Conservation (phyloP, 140 eudicot genomes). For the Flaveria floridana region DNA sequence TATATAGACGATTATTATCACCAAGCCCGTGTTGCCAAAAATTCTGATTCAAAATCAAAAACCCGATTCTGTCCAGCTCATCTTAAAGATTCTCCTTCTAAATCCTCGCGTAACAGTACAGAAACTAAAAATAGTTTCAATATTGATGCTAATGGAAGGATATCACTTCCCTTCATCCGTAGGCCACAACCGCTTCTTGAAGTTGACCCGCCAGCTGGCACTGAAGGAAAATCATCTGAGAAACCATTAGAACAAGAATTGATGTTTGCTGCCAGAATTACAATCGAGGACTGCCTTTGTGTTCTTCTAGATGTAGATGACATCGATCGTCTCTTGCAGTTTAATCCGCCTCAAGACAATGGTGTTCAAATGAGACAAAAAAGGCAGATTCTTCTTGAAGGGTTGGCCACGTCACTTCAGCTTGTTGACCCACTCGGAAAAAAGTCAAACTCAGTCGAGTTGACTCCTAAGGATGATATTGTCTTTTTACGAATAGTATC, state of each 20-base stretch:
- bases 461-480: constrained; percentile 73
- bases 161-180: constrained; percentile 70
- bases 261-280: constrained; percentile 73
- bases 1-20: constrained; percentile 91
- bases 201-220: constrained; percentile 46
- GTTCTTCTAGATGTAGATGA: constrained; percentile 89
- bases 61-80: constrained; percentile 62
- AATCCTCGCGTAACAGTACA: constrained; percentile 51
- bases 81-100: constrained; percentile 49
- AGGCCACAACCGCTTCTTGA: constrained; percentile 70
- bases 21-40: constrained; percentile 79
- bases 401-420: constrained; percentile 87
- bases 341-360: constrained; percentile 62
- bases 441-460: constrained; percentile 48
- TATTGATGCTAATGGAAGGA: constrained; percentile 70
- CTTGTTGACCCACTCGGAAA: constrained; percentile 91
- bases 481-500: constrained; percentile 69
- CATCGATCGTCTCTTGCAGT: constrained; percentile 72
- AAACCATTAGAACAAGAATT: constrained; percentile 75
- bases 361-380: constrained; percentile 54
- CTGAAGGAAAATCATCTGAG: constrained; percentile 46
- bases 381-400: constrained; percentile 67
- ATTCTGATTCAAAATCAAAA: constrained; percentile 51
- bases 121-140: constrained; percentile 67
- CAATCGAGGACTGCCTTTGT: constrained; percentile 57